Percentiles rank a stretch among this genome's conserved stretches.
Conservation (phyloP, 495 filamentous ascomycete species). For the Pseudomonodictys pantanalensis region DNA sequence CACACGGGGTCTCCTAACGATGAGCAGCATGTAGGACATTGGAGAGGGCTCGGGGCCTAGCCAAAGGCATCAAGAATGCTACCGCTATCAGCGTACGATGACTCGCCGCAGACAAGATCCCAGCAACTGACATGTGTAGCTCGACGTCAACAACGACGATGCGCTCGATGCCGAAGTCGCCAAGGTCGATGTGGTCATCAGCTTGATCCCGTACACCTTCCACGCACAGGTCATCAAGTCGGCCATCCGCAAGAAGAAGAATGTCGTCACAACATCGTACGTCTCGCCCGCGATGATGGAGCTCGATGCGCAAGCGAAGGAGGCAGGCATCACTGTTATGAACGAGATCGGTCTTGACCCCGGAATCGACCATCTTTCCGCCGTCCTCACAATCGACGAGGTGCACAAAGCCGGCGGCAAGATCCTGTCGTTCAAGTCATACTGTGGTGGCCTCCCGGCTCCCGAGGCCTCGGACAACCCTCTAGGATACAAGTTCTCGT, state of each 20-base stretch:
- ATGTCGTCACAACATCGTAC: constrained; percentile 96
- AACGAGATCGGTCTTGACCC: constrained; percentile 88
- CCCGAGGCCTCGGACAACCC: constrained; percentile 87
- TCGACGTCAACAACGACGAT: constrained; percentile 72
- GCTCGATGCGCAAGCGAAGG: constrained; percentile 77
- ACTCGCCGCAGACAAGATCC: background rate
- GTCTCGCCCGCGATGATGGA: constrained; percentile 90
- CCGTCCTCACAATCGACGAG: constrained; percentile 83
- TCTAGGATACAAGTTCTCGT: constrained; percentile 91
- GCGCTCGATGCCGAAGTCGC: constrained; percentile 76
- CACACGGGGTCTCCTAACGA: background rate
- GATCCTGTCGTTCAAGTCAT: constrained; percentile 77
- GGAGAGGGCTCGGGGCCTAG: constrained; percentile 69
- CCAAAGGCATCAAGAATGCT: constrained; percentile 66
- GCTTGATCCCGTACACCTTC: constrained; percentile 87
- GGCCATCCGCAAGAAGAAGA: constrained; percentile 88
- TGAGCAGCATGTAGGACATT: constrained; percentile 78
- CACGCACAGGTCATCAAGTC: constrained; percentile 88
- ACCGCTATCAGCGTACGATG: constrained; percentile 36
- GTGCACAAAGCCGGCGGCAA: constrained; percentile 83
- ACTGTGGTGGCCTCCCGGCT: constrained; percentile 84
- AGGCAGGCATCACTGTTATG: constrained; percentile 94
- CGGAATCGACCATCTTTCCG: constrained; percentile 74
- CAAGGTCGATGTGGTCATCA: constrained; percentile 64
- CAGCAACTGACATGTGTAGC: constrained; percentile 56